Conservation (phyloP, 116 monocot genomes). For the Trichopus zeylanicus region DNA sequence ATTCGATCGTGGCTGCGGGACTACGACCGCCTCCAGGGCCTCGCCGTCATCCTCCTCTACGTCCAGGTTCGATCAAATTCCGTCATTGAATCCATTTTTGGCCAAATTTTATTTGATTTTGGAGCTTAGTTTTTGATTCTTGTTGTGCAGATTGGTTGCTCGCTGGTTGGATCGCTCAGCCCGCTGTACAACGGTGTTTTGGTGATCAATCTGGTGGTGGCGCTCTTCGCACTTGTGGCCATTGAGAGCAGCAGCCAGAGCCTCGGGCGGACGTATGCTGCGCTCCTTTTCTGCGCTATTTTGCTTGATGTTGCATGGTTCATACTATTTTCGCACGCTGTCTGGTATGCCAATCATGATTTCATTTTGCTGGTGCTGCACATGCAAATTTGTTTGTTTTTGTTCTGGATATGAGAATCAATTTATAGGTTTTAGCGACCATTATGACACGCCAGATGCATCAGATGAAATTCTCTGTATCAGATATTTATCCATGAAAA, state of each 20-base stretch:
- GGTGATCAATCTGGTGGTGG: slow-evolving; percentile 70
- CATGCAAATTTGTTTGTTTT: too few relatives aligned
- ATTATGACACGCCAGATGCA: too few relatives aligned
- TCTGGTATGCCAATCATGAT: slow-evolving; percentile 88
- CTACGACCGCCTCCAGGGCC: slow-evolving; percentile 54
- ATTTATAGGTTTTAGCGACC: too few relatives aligned
- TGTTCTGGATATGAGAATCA: too few relatives aligned
- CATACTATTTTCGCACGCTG: slow-evolving; percentile 61
- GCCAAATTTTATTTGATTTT: not conserved
- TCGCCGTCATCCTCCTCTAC: slow-evolving; percentile 65
- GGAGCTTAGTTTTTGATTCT: not conserved
- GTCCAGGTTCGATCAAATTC: slow-evolving; percentile 27
- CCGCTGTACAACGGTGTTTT: slow-evolving; percentile 78
- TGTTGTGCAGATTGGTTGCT: slow-evolving; percentile 63
- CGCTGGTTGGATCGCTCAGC: slow-evolving; percentile 80
- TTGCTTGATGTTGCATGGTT: slow-evolving; percentile 85
- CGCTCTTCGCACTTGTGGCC: slow-evolving; percentile 81
- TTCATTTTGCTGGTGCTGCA: too few relatives aligned
- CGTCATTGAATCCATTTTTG: slow-evolving; percentile 2
- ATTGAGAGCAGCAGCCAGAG: slow-evolving; percentile 93
- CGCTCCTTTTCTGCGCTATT: slow-evolving; percentile 62
- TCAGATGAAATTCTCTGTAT: too few relatives aligned
- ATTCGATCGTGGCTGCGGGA: slow-evolving; percentile 59
- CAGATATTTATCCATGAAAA: too few relatives aligned
- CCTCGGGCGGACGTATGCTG: slow-evolving; percentile 75